Evolutionary conservation across 108 stramenopile genomes (phyloP).

Genomic region (Conticribra weissflogii): DNA sequence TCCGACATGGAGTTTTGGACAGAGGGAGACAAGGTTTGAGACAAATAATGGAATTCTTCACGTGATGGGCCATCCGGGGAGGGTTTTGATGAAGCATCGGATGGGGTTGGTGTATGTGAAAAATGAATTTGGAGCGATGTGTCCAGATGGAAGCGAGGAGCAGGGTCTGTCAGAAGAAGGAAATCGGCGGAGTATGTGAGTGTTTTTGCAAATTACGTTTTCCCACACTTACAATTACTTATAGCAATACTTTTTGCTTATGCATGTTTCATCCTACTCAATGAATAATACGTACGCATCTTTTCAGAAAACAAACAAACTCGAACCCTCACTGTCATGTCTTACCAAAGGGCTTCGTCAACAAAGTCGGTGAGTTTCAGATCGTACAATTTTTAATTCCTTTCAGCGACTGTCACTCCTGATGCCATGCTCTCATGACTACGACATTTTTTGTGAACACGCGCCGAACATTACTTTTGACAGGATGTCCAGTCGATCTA

Average conservation of each 20-base stretch:
- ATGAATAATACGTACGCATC: not conserved
- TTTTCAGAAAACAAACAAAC: constrained; percentile 4
- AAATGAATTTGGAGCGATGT: constrained; percentile 15
- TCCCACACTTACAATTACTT: not conserved
- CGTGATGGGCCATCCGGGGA: constrained; percentile 21
- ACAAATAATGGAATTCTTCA: constrained; percentile 4
- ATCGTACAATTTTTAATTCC: too few species aligned
- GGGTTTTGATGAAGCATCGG: constrained; percentile 31
- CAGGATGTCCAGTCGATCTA: constrained; percentile 26
- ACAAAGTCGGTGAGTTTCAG: constrained; percentile 26
- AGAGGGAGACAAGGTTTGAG: constrained; percentile 6
- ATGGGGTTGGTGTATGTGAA: constrained; percentile 36
- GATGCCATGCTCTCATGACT: not conserved
- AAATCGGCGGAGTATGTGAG: not conserved
- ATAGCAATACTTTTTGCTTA: not conserved
- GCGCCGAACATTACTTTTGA: not conserved
- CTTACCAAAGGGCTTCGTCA: constrained; percentile 23
- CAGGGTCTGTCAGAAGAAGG: not conserved
- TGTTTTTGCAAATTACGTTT: not conserved
- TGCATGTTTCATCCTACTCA: not conserved
- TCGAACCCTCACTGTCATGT: constrained; percentile 24
- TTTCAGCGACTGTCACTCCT: not conserved
- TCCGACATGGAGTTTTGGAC: constrained; percentile 6
- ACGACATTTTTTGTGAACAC: not conserved
- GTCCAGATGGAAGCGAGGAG: constrained; percentile 8